phyloP scores from a whole-genome alignment of 257 asterid species.

The Solanum ossicruentum region DNA sequence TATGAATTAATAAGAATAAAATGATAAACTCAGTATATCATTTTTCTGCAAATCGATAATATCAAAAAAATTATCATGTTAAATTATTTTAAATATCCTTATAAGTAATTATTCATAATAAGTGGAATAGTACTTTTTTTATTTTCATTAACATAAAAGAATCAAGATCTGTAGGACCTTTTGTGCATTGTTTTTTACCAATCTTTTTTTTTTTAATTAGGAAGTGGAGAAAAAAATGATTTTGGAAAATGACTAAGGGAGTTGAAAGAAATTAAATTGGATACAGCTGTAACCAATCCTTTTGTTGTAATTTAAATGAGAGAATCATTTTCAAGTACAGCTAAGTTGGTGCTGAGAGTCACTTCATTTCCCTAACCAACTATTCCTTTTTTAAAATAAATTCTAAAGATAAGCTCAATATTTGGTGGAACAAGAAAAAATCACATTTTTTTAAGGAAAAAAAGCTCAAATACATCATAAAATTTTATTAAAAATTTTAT shows the following conservation, averaged over 20 bases:
- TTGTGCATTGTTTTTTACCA: not conserved
- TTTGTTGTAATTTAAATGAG: constrained; percentile 2
- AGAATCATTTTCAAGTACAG: constrained; percentile 19
- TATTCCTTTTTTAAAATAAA: not conserved
- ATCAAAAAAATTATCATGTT: not conserved
- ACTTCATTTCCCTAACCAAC: constrained; percentile 14
- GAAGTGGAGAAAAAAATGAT: not conserved
- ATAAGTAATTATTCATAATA: not conserved
- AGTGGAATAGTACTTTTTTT: not conserved
- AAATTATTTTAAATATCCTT: not conserved
- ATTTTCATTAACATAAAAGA: not conserved
- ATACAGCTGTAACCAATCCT: constrained; percentile 63
- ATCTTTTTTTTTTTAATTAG: not conserved
- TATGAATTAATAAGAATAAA: too few relatives aligned
- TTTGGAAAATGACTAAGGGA: constrained; percentile 1
- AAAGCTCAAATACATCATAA: too few relatives aligned
- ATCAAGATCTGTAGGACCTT: not conserved
- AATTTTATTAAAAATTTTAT: too few relatives aligned
- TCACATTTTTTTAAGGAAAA: not conserved
- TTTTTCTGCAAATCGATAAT: not conserved
- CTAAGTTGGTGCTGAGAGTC: constrained; percentile 9
- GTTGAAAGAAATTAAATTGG: constrained; percentile 16
- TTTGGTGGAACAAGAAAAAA: not conserved
- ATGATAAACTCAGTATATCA: too few relatives aligned
- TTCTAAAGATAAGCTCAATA: not conserved